Base-by-base conservation (phyloP, 2,329 filamentous ascomycete species). In the Colletotrichum ledebouriae region DNA sequence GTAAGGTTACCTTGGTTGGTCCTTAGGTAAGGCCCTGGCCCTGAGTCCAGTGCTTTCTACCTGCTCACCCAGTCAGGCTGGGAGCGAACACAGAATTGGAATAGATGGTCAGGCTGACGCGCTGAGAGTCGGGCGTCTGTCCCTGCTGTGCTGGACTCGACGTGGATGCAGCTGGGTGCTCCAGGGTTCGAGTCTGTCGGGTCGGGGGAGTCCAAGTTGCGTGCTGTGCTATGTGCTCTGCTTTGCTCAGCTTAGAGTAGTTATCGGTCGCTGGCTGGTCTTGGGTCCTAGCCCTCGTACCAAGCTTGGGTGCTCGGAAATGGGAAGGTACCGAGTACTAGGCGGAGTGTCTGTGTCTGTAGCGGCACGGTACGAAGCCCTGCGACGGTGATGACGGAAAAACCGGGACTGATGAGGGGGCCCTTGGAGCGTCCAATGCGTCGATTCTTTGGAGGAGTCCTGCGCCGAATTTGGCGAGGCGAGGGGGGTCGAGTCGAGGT, bases 21-120 rank as follows among this genome's bases (percentile, higher is more conserved):
- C 47, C 56, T 60, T 60, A 63, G 64, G 60, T 67, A 63, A 67
- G 52, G 17, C 47, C 33, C 20, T 57, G 13, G 34, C 33, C 15
- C 49, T 33, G 12, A 17, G 11, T 42, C 47, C 37, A 47, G 20
- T 4, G 11, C 39, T 25, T 33, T 22, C 10, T 44, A 29, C 37
- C 37, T 39, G 13, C 37, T 39, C 37, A 39, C 37, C 17, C 11
- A 10, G 47, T 6, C 22, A 7, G 47, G 20, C 22, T 49, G 46
- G 46, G 29, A 29, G 29, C 6, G 29, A 29, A 29, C 29, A 39
- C 37, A 11, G 46, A 13, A 20, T 4, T 37, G 50, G 50, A 37
- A 20, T 52, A 29, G 33, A 37, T 17, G 50, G 50, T 53, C 29
- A 53, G 29, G 50, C 50, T 53, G 50, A 34, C 29, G 29, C 12